phyloP scores from a whole-genome alignment of 768 basidiomycete genomes.

The Leccinum subgranulosum region DNA sequence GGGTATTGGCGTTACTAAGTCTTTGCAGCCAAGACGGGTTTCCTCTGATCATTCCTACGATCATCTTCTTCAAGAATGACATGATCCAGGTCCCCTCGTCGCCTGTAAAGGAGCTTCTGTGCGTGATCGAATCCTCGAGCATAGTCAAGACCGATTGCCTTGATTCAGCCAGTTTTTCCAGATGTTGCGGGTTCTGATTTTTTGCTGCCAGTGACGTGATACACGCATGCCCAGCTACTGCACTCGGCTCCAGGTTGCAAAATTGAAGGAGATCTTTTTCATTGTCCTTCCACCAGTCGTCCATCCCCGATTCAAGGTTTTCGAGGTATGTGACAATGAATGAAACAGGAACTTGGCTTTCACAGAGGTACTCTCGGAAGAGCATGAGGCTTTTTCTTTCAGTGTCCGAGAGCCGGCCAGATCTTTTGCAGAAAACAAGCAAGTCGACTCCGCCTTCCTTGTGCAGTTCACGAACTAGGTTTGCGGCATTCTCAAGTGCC shows the following conservation, averaged over 20 bases:
- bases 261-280: conserved; percentile 7
- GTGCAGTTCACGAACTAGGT: conserved; percentile 29
- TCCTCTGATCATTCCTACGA: conserved; percentile 13
- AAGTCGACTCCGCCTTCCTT: conserved; percentile 35
- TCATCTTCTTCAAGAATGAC: conserved; percentile 18
- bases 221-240: conserved; percentile 27
- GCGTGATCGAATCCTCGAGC: conserved; percentile 23
- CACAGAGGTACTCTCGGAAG: conserved; percentile 39
- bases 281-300: conserved; percentile 31
- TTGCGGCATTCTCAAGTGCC: conserved; percentile 24
- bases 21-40: conserved; percentile 3
- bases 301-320: conserved; percentile 17
- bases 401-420: conserved; percentile 27
- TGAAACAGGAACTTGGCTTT: conserved; percentile 34
- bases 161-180: conserved; percentile 10
- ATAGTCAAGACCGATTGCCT: conserved; percentile 13
- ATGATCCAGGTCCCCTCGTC: conserved; percentile 19
- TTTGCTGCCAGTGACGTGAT: conserved; percentile 21
- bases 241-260: conserved; percentile 6
- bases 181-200: background rate
- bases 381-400: conserved; percentile 30
- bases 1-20: conserved; percentile 4
- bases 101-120: conserved; percentile 9
- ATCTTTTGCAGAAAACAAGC: conserved; percentile 35
- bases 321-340: conserved; percentile 40